phyloP scores from a whole-genome alignment of 1,284 basidiomycete genomes.

The Pulveroboletus sp. region DNA sequence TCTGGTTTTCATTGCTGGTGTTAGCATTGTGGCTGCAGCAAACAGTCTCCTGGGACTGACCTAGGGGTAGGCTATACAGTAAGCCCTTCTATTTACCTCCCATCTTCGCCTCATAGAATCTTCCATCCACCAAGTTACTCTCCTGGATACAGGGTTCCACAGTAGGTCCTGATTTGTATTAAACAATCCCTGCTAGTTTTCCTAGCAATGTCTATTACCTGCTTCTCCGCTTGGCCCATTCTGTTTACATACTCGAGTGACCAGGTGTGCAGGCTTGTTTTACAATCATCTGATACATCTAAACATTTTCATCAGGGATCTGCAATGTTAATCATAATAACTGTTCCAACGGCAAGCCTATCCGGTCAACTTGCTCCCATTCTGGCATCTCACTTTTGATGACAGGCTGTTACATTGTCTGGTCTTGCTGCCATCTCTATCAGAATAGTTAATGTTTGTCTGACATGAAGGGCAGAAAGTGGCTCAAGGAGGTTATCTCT shows the following conservation, averaged over 20 bases:
- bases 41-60: constrained; percentile 56
- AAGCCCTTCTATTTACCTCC: constrained; percentile 13
- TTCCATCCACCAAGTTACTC: constrained; percentile 43
- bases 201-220: constrained; percentile 55
- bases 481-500: constrained; percentile 54
- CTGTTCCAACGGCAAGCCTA: constrained; percentile 60
- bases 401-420: constrained; percentile 55
- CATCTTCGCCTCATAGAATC: constrained; percentile 3
- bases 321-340: constrained; percentile 59
- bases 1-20: constrained; percentile 60
- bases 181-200: constrained; percentile 54
- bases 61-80: constrained; percentile 65
- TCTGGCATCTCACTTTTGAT: constrained; percentile 8
- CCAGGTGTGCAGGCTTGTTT: constrained; percentile 35
- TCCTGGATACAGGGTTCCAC: constrained; percentile 52
- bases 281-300: constrained; percentile 19
- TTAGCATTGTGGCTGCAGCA: constrained; percentile 57
- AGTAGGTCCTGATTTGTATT: constrained; percentile 54
- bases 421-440: constrained; percentile 73
- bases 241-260: constrained; percentile 49
- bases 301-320: constrained; percentile 38
- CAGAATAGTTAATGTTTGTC: constrained; percentile 67
- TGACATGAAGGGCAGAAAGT: constrained; percentile 66
- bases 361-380: not conserved
- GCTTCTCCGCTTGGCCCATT: constrained; percentile 52